Conservation (phyloP, 345 rosid species). For the Diplotaxis tenuifolia region DNA sequence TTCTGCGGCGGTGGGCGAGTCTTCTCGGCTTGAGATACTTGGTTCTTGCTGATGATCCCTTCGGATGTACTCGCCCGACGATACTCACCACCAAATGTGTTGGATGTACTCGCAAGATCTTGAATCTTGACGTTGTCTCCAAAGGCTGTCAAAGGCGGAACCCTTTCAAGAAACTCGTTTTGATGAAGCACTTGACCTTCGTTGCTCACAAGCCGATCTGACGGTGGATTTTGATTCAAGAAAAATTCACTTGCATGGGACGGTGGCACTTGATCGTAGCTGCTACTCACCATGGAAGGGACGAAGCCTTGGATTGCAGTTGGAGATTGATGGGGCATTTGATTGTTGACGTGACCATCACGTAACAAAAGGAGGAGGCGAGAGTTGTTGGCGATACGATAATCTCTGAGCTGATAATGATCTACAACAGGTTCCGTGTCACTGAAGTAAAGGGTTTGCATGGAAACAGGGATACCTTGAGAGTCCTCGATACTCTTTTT, state of each 20-base stretch:
- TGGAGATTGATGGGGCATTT: neutral
- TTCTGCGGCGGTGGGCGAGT: too few relatives aligned
- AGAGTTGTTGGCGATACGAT: conserved; percentile 51
- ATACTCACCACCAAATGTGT: too few relatives aligned
- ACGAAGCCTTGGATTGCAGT: neutral
- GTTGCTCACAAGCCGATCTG: neutral
- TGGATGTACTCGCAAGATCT: too few relatives aligned
- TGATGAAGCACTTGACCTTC: neutral
- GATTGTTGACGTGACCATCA: neutral
- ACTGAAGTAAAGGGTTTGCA: conserved; percentile 56
- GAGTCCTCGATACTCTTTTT: conserved; percentile 57
- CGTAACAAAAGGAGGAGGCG: conserved; percentile 47
- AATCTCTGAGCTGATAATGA: conserved; percentile 43
- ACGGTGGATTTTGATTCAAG: too few relatives aligned
- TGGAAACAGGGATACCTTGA: conserved; percentile 47
- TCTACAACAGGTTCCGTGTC: conserved; percentile 49
- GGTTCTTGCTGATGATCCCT: too few relatives aligned
- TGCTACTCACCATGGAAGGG: neutral
- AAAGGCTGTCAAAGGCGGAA: neutral
- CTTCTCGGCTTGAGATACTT: too few relatives aligned
- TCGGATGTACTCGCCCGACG: too few relatives aligned
- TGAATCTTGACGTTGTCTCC: too few relatives aligned
- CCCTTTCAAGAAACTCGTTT: neutral
- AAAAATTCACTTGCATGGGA: neutral
- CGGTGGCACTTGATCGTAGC: too few relatives aligned